phyloP scores from a whole-genome alignment of 2,329 filamentous ascomycete species.

The Sclerotinia borealis region DNA sequence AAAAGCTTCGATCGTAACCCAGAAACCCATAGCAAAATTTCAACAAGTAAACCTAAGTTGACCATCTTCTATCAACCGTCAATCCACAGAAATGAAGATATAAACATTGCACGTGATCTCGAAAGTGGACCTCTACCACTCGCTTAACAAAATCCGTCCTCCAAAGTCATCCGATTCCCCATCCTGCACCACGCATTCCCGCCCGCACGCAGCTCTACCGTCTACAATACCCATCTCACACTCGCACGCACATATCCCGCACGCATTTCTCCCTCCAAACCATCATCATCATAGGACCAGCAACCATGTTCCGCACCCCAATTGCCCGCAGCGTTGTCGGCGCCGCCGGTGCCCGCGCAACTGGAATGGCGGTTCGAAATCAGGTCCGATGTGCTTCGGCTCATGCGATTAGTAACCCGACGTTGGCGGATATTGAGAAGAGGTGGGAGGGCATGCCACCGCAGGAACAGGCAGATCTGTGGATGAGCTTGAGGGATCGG shows the following conservation, averaged over 20 bases:
- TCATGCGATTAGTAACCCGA: slow-evolving; percentile 96
- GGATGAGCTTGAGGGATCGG: slow-evolving; percentile 96
- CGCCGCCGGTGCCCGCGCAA: background rate
- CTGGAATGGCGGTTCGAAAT: slow-evolving; percentile 7
- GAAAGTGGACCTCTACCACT: slow-evolving; percentile 9
- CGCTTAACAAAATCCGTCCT: slow-evolving; percentile 14
- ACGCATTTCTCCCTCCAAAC: slow-evolving; percentile 10
- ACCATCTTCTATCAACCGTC: background rate
- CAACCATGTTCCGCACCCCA: slow-evolving; percentile 20
- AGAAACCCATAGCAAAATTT: background rate
- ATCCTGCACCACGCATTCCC: background rate
- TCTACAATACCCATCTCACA: background rate
- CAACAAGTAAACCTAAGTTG: background rate
- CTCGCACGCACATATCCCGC: background rate
- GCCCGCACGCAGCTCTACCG: background rate
- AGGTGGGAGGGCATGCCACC: slow-evolving; percentile 97
- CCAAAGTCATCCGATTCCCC: slow-evolving; percentile 10
- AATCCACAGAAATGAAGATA: background rate
- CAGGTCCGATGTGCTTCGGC: slow-evolving; percentile 37
- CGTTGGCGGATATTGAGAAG: slow-evolving; percentile 97
- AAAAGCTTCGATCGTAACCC: background rate
- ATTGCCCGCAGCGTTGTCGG: slow-evolving; percentile 17
- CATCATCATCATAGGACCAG: background rate
- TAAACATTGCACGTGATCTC: slow-evolving; percentile 4
- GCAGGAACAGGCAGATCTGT: slow-evolving; percentile 97